Evolutionary conservation across 2,329 filamentous ascomycete genomes (phyloP).

Genomic region (Dryadomyces quercivorus): DNA sequence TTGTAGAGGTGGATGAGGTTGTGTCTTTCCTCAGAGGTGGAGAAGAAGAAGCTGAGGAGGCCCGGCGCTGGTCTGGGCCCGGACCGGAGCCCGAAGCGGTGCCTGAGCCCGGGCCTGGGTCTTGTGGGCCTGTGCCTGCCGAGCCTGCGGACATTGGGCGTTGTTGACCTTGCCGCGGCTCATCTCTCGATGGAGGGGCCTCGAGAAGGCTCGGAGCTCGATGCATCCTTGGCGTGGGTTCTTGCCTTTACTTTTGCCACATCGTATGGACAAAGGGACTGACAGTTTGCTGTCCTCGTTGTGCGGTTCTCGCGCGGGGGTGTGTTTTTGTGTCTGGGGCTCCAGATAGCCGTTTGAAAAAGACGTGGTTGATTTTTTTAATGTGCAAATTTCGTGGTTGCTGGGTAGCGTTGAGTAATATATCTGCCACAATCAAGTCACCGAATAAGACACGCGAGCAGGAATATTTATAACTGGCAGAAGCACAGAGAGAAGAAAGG

Average conservation of each 20-base stretch:
- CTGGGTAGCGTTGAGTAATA: background rate
- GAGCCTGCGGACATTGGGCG: constrained; percentile 11
- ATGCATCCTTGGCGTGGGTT: constrained; percentile 17
- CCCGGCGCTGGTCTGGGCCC: constrained; percentile 10
- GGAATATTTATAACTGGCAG: background rate
- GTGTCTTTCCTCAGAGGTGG: constrained; percentile 34
- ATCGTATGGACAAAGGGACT: background rate
- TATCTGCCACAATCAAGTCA: background rate
- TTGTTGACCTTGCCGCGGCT: constrained; percentile 14
- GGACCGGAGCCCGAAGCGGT: background rate
- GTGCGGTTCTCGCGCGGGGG: background rate
- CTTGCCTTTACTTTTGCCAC: background rate
- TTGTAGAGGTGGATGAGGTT: constrained; percentile 39
- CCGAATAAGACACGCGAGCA: background rate
- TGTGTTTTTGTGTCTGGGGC: background rate
- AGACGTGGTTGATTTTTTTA: background rate
- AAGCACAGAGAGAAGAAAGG: background rate
- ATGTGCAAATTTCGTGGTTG: background rate
- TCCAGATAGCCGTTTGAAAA: background rate
- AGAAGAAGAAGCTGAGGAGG: constrained; percentile 16
- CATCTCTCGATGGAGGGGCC: constrained; percentile 17
- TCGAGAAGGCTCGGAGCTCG: constrained; percentile 19
- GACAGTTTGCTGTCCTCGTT: background rate
- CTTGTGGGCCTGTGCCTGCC: constrained; percentile 6
- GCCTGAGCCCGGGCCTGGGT: constrained; percentile 12